Base-by-base conservation (phyloP, 306 rosid species). In the Citrullus mucosospermus region DNA sequence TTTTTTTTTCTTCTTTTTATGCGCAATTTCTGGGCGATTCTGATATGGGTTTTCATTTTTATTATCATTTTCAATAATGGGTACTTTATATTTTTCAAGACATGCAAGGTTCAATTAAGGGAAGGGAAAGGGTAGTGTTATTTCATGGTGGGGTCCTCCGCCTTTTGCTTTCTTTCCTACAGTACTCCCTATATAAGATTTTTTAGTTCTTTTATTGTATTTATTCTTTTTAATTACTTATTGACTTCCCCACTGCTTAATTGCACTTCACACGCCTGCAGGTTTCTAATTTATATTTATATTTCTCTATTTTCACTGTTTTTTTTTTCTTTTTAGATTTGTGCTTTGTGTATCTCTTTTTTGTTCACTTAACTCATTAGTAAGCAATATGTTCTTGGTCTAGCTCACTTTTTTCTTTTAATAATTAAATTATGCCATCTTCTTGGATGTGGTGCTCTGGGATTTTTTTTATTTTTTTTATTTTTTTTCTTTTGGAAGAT, bases 91-190 rank as follows among this genome's bases (percentile, higher is more conserved):
- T 9, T 53, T 74, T 74, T 32, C 63, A 54, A 74, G 30, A 74
- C 78, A 74, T 74, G 78, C 78, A 74, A 74, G 61, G 63, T 74
- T 34, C 44, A 74, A 74, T 74, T 74, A 16, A 50, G 55, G 32
- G 61, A 9, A 44, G 58, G 22, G 54, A 50, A 18, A 20, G 46
- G 61, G 28, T 67, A 46, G 77, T 51, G 44, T 51, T 74, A 16
- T 53, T 74, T 74, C 63, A 32, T 74, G 62, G 78, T 74, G 78
- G 78, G 78, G 63, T 74, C 78, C 78, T 32, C 20, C 20, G n/a
- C 41, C 20, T 51, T 50, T 48, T 72, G 62, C 78, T 53, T 74
- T 68, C 75, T 74, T 18, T 74, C 38, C 38, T 51, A 48, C 46
- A 53, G 50, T 48, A 43, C 48, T 53, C 57, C 28, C 48, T n/a